Base-by-base conservation (phyloP, 495 filamentous ascomycete genomes). In the Talaromyces borbonicus region DNA sequence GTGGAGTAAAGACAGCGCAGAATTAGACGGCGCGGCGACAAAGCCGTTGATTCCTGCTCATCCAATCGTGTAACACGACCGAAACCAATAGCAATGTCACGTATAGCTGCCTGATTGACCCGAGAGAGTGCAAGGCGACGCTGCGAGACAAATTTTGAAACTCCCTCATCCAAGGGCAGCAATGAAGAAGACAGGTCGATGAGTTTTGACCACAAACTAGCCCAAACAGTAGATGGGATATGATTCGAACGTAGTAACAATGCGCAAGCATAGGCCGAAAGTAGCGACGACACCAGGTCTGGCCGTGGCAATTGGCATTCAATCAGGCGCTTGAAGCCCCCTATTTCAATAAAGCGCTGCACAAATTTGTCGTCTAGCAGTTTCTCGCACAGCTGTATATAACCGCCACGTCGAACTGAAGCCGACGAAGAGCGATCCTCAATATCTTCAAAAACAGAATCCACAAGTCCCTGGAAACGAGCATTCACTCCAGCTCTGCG, bases 391-490 rank as follows among this genome's bases (percentile, higher is more conserved):
- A 97, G 68, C 49, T 90, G 84, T 2, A 89, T 58, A 46, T 84
- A 65, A 2, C 69, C 68, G 54, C 56, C 71, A 26, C 79, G 72
- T 48, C 66, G 65, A 18, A 64, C 57, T 4, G 74, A 72, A 8
- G 51, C 52, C 27, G 75, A 74, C 18, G 61, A 62, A n/a, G 61
- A 46, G 5, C 73, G 65, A 30, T 74, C 68, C 41, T 85, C 80
- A 50, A 98, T 83, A 48, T 93, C 85, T 47, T 93, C 87, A 48
- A 95, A 72, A 8, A 94, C 69, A 40, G 86, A 80, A 53, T 90
- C 85, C 42, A 93, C 73, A 39, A 88, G 84, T 52, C 87, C 79
- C 5, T 81, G 64, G 47, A 93, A 89, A 15, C 88, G 82, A 39
- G 79, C 81, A 58, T 90, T 93, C 18, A 81, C 80, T 6, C 92